Evolutionary conservation across 2,329 filamentous ascomycete genomes (phyloP).

Genomic region (Aspergillus viridinutans): DNA sequence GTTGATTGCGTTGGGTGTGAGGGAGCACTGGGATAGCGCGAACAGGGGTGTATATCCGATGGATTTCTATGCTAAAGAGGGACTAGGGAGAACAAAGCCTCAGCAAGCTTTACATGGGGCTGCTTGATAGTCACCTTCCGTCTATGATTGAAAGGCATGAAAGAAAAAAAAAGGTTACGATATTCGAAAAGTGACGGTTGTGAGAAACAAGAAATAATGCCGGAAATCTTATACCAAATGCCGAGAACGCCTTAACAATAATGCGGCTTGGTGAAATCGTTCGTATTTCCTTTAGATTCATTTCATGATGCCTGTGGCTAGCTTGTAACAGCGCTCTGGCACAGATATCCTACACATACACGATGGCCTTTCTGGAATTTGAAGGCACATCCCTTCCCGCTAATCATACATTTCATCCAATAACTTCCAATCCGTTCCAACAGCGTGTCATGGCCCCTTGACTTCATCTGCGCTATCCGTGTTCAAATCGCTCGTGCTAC

Average conservation of each 20-base stretch:
- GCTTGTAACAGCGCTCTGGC: neutral
- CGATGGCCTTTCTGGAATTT: neutral
- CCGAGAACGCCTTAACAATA: neutral
- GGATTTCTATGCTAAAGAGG: slow-evolving; percentile 96
- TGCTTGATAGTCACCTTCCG: slow-evolving; percentile 8
- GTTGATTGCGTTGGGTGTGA: slow-evolving; percentile 76
- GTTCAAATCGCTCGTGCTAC: slow-evolving; percentile 35
- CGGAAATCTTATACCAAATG: neutral
- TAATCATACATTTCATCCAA: slow-evolving; percentile 16
- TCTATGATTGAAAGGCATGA: neutral
- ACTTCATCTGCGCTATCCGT: slow-evolving; percentile 34
- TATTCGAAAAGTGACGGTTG: neutral
- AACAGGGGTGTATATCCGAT: slow-evolving; percentile 77
- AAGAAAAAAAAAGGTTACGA: too few relatives aligned
- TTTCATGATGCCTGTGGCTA: neutral
- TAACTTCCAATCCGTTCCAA: slow-evolving; percentile 18
- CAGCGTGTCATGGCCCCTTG: slow-evolving; percentile 24
- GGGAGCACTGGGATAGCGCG: slow-evolving; percentile 65
- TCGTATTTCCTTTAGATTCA: neutral
- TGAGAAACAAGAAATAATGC: neutral
- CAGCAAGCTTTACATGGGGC: slow-evolving; percentile 16
- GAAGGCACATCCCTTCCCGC: neutral
- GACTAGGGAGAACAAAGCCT: slow-evolving; percentile 72
- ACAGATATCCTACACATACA: neutral
- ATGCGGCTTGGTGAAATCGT: neutral